These are phyloP conservation scores for Protomyces gravidus DNA, from an alignment of 1,139 yeast genomes.

Conservation along the genomic window DNA sequence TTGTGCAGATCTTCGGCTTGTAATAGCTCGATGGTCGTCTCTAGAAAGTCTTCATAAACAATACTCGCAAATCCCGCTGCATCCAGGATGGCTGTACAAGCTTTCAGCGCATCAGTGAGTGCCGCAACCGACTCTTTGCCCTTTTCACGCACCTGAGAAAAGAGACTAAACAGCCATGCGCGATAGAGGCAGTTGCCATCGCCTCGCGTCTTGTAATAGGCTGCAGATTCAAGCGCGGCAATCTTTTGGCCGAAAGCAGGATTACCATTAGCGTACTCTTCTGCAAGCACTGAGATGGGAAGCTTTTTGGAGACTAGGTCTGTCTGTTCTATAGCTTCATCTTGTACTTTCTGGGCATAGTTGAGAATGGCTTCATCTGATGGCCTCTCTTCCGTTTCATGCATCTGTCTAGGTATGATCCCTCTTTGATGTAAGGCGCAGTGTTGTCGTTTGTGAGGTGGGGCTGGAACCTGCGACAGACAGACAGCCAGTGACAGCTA, in stretches of 20 bases:
- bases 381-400: constrained; percentile 3
- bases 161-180: constrained; percentile 13
- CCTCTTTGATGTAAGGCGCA: no score
- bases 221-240: not conserved
- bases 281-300: constrained; percentile 10
- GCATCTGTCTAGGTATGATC: no score
- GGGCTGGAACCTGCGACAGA: no score
- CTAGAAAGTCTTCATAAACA: constrained; percentile 36
- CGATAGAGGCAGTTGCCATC: constrained; percentile 36
- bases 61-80: constrained; percentile 34
- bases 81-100: constrained; percentile 19
- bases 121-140: not conserved
- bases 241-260: constrained; percentile 23
- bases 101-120: not conserved
- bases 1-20: constrained; percentile 11
- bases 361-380: constrained; percentile 22
- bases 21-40: constrained; percentile 29
- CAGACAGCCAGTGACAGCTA: no score
- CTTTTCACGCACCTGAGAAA: not conserved
- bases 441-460: no score
- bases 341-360: constrained; percentile 5
- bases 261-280: constrained; percentile 29
- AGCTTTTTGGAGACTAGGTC: constrained; percentile 12
- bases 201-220: constrained; percentile 32
- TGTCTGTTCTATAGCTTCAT: constrained; percentile 4